Conservation (phyloP, 768 basidiomycete genomes). For the Mycena kentingensis region DNA sequence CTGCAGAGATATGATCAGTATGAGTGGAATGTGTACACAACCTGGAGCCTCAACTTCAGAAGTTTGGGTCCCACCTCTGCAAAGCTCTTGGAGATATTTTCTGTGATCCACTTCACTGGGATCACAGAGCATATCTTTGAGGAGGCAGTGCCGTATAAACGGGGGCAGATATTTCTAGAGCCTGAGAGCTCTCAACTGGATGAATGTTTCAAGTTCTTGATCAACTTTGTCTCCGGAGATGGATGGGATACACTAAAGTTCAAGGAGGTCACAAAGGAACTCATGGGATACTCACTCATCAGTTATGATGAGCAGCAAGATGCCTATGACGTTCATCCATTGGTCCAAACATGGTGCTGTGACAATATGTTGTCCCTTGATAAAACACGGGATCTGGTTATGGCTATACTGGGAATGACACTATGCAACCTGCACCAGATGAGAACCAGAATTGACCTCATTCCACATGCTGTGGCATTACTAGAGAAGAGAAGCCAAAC, state of each 20-base stretch:
- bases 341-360: background rate
- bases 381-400: background rate
- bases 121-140: conserved; percentile 10
- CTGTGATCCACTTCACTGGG: conserved; percentile 1
- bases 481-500: background rate
- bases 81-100: conserved; percentile 2
- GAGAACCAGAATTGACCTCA: background rate
- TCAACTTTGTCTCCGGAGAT: too few relatives aligned
- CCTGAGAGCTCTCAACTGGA: background rate
- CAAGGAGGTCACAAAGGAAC: background rate
- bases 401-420: conserved; percentile 4
- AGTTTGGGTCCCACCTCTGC: background rate
- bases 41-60: conserved; percentile 1
- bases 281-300: conserved; percentile 4
- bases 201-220: too few relatives aligned
- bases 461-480: conserved; percentile 1
- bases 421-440: background rate
- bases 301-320: background rate
- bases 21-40: conserved; percentile 6
- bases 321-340: conserved; percentile 1
- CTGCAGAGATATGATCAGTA: conserved; percentile 5
- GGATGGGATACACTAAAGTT: conserved; percentile 2
- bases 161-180: background rate
- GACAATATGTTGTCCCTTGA: too few relatives aligned
- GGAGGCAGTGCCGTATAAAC: background rate